Conservation (phyloP, 768 basidiomycete genomes). For the Termitomyces titanicus region DNA sequence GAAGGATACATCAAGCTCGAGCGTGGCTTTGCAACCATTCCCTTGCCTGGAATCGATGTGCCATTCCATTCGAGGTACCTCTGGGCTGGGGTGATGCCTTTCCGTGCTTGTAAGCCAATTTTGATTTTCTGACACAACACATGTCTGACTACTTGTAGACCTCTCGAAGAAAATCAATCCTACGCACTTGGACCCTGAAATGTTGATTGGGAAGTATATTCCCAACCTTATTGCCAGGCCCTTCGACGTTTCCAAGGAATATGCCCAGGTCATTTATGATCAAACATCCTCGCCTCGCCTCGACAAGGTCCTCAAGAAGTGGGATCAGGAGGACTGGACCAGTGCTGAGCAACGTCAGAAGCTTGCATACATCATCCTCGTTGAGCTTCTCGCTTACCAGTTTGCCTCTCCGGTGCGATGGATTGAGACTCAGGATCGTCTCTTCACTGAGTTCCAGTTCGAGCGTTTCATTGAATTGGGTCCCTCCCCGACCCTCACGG, state of each 20-base stretch:
- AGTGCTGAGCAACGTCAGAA: slow-evolving; percentile 80
- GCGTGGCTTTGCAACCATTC: slow-evolving; percentile 94
- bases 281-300: slow-evolving; percentile 95
- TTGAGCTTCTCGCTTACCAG: slow-evolving; percentile 96
- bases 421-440: slow-evolving; percentile 97
- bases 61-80: slow-evolving; percentile 99
- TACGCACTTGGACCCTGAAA: slow-evolving; percentile 87
- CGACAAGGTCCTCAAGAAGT: slow-evolving; percentile 89
- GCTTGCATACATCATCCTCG: slow-evolving; percentile 93
- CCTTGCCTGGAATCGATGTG: slow-evolving; percentile 95
- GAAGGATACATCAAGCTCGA: slow-evolving; percentile 93
- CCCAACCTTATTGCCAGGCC: slow-evolving; percentile 93
- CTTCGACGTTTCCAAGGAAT: slow-evolving; percentile 79
- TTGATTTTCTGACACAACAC: background rate
- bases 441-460: slow-evolving; percentile 83
- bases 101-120: slow-evolving; percentile 83
- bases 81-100: slow-evolving; percentile 97
- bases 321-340: slow-evolving; percentile 92
- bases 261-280: slow-evolving; percentile 93
- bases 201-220: slow-evolving; percentile 93
- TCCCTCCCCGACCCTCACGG: slow-evolving; percentile 93
- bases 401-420: slow-evolving; percentile 98
- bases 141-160: slow-evolving; percentile 41
- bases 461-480: slow-evolving; percentile 96
- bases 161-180: slow-evolving; percentile 98